phyloP scores from a whole-genome alignment of 768 basidiomycete genomes.

The Hemileccinum rubropunctum region DNA sequence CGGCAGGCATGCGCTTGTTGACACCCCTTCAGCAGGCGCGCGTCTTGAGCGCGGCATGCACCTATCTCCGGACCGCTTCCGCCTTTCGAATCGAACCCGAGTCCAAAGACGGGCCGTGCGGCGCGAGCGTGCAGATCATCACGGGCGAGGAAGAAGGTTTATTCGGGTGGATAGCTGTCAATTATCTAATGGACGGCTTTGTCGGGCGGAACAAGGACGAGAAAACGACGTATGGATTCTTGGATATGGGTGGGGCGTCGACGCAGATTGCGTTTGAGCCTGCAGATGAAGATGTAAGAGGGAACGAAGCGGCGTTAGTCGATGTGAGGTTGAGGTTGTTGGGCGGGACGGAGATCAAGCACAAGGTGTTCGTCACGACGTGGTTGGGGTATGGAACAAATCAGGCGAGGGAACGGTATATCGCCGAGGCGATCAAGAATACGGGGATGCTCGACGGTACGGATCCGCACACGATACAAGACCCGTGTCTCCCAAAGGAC shows the following conservation, averaged over 20 bases:
- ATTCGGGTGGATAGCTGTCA: slow-evolving; percentile 99
- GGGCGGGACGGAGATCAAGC: slow-evolving; percentile 81
- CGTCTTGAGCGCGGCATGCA: slow-evolving; percentile 75
- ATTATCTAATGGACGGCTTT: slow-evolving; percentile 98
- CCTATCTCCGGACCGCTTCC: slow-evolving; percentile 71
- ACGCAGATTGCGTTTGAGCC: slow-evolving; percentile 99
- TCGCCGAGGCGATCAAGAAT: slow-evolving; percentile 60
- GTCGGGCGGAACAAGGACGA: slow-evolving; percentile 41
- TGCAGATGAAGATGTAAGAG: slow-evolving; percentile 47
- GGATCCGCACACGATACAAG: slow-evolving; percentile 48
- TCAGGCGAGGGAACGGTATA: slow-evolving; percentile 91
- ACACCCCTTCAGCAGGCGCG: slow-evolving; percentile 62
- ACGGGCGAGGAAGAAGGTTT: slow-evolving; percentile 98
- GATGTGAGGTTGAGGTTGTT: slow-evolving; percentile 81
- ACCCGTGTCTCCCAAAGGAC: slow-evolving; percentile 88
- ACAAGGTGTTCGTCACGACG: slow-evolving; percentile 95
- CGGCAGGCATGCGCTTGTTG: slow-evolving; percentile 95
- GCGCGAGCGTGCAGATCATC: slow-evolving; percentile 90
- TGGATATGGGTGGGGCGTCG: slow-evolving; percentile 99
- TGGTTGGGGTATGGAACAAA: slow-evolving; percentile 99
- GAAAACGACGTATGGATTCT: slow-evolving; percentile 90
- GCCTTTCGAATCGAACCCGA: slow-evolving; percentile 72
- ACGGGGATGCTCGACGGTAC: slow-evolving; percentile 32
- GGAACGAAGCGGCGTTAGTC: slow-evolving; percentile 56
- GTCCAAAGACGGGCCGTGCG: slow-evolving; percentile 75